Conservation (phyloP, 352 stramenopile species). For the Phytopythium boreale region DNA sequence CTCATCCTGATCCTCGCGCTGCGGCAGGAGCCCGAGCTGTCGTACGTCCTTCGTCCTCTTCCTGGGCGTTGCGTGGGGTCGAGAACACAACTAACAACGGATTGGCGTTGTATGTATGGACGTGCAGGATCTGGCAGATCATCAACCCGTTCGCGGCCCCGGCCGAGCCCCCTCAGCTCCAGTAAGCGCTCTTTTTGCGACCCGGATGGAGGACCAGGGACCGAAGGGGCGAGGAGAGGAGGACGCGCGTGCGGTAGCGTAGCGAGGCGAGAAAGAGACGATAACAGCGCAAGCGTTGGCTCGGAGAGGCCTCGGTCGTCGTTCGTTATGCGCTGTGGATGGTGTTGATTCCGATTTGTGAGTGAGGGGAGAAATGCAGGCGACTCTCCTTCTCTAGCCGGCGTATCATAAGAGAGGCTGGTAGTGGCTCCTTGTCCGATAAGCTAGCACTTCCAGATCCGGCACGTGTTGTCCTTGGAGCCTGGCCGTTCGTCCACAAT, state of each 20-base stretch:
- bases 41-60: slow-evolving; percentile 33
- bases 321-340: neutral
- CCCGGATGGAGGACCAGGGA: neutral
- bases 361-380: neutral
- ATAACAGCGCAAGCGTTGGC: neutral
- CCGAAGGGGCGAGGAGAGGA: neutral
- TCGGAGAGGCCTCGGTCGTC: neutral
- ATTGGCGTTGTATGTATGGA: slow-evolving; percentile 3
- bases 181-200: slow-evolving; percentile 15
- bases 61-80: neutral
- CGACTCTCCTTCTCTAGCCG: neutral
- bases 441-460: slow-evolving; percentile 83
- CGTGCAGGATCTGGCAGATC: slow-evolving; percentile 62
- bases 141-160: slow-evolving; percentile 72
- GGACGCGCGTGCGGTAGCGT: neutral
- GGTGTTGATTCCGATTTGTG: neutral
- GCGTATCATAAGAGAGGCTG: no score
- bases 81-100: neutral
- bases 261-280: neutral
- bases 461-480: slow-evolving; percentile 86
- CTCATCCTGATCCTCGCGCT: slow-evolving; percentile 79
- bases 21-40: slow-evolving; percentile 72
- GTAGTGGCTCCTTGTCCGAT: no score
- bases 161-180: slow-evolving; percentile 44
- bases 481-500: slow-evolving; percentile 21